Conservation (phyloP, 2,329 filamentous ascomycete genomes). For the Monosporascus sp. region DNA sequence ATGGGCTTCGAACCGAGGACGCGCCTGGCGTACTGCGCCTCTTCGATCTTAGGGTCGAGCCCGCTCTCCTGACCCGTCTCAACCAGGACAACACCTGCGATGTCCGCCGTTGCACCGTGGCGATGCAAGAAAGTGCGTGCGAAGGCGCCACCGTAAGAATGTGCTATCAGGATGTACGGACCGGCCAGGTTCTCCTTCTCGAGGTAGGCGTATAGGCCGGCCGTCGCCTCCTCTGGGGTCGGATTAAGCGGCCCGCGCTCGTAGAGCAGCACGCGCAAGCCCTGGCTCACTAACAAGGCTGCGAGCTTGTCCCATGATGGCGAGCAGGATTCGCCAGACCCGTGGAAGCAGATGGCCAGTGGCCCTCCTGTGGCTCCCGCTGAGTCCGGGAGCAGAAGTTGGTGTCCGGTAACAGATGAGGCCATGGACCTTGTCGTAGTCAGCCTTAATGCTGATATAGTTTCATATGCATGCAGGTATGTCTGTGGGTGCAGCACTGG, state of each 20-base stretch:
- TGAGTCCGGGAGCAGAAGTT: background rate
- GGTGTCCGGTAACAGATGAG: background rate
- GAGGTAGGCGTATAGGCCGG: slow-evolving; percentile 14
- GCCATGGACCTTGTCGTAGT: background rate
- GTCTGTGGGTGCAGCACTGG: no score
- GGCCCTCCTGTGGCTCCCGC: slow-evolving; percentile 3
- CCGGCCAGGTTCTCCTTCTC: slow-evolving; percentile 3
- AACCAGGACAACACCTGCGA: slow-evolving; percentile 21
- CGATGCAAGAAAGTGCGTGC: slow-evolving; percentile 20
- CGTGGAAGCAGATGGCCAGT: slow-evolving; percentile 26
- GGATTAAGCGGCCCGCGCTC: slow-evolving; percentile 15
- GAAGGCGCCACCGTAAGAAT: slow-evolving; percentile 27
- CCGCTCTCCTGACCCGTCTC: slow-evolving; percentile 27
- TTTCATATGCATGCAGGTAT: no score
- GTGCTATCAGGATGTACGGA: slow-evolving; percentile 22
- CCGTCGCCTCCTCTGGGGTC: slow-evolving; percentile 8
- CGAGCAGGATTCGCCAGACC: slow-evolving; percentile 22
- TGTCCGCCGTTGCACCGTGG: background rate
- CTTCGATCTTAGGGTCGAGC: slow-evolving; percentile 15
- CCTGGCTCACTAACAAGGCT: slow-evolving; percentile 4
- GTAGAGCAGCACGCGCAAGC: slow-evolving; percentile 18
- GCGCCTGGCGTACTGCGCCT: slow-evolving; percentile 12
- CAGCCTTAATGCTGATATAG: no score
- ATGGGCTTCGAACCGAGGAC: slow-evolving; percentile 18
- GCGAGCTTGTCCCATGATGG: slow-evolving; percentile 20